Conservation (phyloP, 2,329 filamentous ascomycete species). For the Thelonectria olida region DNA sequence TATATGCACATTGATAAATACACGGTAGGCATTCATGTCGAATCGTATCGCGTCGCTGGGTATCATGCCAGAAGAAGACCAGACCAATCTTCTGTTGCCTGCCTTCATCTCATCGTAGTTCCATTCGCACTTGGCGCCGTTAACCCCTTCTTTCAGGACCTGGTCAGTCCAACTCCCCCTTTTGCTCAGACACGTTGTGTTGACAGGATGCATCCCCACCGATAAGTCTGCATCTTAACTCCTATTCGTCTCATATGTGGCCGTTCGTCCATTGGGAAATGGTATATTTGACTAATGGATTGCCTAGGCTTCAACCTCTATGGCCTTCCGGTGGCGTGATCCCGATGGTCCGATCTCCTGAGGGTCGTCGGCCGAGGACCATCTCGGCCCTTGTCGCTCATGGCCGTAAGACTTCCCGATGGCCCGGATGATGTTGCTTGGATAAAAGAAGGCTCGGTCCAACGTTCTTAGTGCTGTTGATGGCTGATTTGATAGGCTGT, state of each 20-base stretch:
- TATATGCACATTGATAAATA: slow-evolving; percentile 6
- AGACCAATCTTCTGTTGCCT: not conserved
- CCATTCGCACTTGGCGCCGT: not conserved
- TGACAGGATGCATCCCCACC: not conserved
- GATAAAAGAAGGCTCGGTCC: not conserved
- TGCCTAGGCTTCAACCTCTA: not conserved
- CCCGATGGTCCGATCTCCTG: not conserved
- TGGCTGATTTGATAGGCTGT: not conserved
- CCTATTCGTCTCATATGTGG: not conserved
- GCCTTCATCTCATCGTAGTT: slow-evolving; percentile 1
- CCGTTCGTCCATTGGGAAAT: not conserved
- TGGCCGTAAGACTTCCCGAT: not conserved
- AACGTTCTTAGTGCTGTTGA: not conserved
- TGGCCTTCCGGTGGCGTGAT: not conserved
- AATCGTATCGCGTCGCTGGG: slow-evolving; percentile 19
- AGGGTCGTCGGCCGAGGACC: not conserved
- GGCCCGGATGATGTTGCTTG: not conserved
- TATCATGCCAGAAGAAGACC: slow-evolving; percentile 11
- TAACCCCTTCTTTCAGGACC: not conserved
- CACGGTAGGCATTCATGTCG: slow-evolving; percentile 7
- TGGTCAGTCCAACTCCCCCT: not conserved
- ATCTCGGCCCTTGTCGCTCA: not conserved
- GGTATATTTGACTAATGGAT: not conserved
- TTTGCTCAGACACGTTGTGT: not conserved
- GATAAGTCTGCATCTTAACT: not conserved